A percentile compares a stretch with the other conserved stretches of the same genome.
These are phyloP conservation scores for Mycothermus thermophilus DNA, from an alignment of 495 filamentous ascomycete species.

Conservation along the genomic window DNA sequence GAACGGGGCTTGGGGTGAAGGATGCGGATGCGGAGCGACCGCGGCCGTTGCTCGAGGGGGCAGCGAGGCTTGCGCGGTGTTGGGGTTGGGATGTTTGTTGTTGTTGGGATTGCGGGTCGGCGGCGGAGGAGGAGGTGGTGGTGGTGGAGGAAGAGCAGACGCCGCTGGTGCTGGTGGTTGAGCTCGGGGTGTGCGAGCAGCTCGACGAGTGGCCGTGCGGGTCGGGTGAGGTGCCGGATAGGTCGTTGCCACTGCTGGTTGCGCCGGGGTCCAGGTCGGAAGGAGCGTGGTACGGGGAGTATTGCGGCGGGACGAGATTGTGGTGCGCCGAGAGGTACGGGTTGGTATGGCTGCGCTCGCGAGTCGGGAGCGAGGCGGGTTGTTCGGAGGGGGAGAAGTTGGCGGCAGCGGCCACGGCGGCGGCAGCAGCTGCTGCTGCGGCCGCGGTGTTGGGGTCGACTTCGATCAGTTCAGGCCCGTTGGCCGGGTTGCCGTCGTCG, in stretches of 20 bases:
- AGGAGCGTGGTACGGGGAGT: constrained; percentile 6
- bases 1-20: too few relatives aligned
- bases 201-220: constrained; percentile 32
- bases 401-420: constrained; percentile 6
- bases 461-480: constrained; percentile 17
- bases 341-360: constrained; percentile 15
- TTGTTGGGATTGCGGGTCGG: too few relatives aligned
- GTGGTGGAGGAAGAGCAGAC: too few relatives aligned
- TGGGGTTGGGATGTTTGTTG: too few relatives aligned
- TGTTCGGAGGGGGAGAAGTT: constrained; percentile 12
- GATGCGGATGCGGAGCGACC: too few relatives aligned
- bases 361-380: constrained; percentile 15
- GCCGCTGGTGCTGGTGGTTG: constrained; percentile 25
- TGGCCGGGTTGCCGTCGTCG: constrained; percentile 20
- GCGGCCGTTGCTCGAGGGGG: too few relatives aligned
- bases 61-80: too few relatives aligned
- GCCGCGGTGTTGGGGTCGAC: constrained; percentile 11
- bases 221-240: constrained; percentile 24
- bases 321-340: constrained; percentile 14
- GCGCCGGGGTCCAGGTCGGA: constrained; percentile 9
- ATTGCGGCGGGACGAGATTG: constrained; percentile 19
- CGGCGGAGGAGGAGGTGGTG: too few relatives aligned
- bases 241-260: constrained; percentile 24
- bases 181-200: constrained; percentile 40
- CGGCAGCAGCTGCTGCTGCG: too few relatives aligned